Conservation (phyloP, 257 asterid species). For the Nicotiana benthamiana region DNA sequence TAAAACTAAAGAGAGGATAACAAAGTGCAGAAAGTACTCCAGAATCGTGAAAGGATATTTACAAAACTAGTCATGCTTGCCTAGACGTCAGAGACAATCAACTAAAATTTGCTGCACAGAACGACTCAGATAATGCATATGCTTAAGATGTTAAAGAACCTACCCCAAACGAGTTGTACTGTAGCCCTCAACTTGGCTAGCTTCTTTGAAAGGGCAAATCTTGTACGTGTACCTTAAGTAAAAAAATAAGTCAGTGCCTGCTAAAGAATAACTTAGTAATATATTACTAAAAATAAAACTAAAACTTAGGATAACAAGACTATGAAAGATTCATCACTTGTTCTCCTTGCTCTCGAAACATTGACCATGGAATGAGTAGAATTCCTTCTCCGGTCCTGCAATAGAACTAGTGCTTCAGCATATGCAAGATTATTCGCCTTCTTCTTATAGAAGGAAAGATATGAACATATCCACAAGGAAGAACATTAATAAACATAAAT, state of each 20-base stretch:
- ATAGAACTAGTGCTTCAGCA: slow-evolving; percentile 20
- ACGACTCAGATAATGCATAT: neutral
- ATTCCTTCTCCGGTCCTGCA: slow-evolving; percentile 93
- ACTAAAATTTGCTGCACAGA: neutral
- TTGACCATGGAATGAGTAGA: slow-evolving; percentile 84
- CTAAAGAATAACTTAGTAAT: slow-evolving; percentile 13
- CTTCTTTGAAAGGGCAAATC: slow-evolving; percentile 87
- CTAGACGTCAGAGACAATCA: neutral
- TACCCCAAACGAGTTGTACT: slow-evolving; percentile 94
- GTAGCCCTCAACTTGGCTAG: slow-evolving; percentile 89
- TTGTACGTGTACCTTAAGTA: slow-evolving; percentile 80
- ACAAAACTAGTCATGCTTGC: neutral
- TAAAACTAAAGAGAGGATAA: neutral
- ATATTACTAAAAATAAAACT: neutral
- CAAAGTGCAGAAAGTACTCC: neutral
- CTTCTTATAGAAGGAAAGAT: slow-evolving; percentile 1
- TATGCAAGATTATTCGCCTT: neutral
- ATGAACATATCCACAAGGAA: slow-evolving; percentile 2
- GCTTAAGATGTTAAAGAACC: slow-evolving; percentile 18
- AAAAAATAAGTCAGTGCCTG: slow-evolving; percentile 11
- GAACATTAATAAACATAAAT: neutral
- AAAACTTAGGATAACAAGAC: slow-evolving; percentile 12
- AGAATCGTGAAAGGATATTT: neutral
- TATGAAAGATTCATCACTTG: slow-evolving; percentile 43
- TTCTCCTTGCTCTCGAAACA: slow-evolving; percentile 90